phyloP scores from a whole-genome alignment of 108 stramenopile genomes.

The Schizochytrium sp. region DNA sequence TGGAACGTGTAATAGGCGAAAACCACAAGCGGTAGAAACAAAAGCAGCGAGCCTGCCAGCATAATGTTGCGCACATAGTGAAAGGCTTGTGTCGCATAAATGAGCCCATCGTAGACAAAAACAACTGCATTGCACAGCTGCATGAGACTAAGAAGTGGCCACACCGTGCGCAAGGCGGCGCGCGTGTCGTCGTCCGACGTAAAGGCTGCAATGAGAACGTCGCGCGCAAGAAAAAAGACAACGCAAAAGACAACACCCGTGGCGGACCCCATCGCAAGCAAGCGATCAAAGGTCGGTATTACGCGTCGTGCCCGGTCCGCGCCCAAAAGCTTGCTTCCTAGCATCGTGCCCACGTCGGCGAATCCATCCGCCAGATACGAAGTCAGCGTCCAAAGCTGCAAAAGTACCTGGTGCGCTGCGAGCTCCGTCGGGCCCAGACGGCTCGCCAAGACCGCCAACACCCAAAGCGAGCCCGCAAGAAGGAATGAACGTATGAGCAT shows the following conservation, averaged over 20 bases:
- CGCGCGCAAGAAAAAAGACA: not conserved
- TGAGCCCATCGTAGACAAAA: conserved; percentile 22
- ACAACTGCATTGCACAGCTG: not conserved
- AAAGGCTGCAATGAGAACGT: not conserved
- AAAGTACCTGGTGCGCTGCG: not conserved
- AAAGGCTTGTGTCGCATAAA: not conserved
- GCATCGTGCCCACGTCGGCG: conserved; percentile 13
- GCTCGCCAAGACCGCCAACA: not conserved
- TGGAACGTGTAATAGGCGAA: not conserved
- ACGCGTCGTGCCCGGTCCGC: not conserved
- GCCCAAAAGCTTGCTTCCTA: conserved; percentile 20
- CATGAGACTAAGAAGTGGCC: not conserved
- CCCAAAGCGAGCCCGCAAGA: not conserved
- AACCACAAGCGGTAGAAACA: not conserved
- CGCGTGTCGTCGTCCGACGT: not conserved
- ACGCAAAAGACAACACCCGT: not conserved
- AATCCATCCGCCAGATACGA: conserved; percentile 15
- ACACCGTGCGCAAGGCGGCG: not conserved
- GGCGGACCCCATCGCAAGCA: not conserved
- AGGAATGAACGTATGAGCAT: conserved; percentile 19
- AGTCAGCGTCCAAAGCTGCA: conserved; percentile 17
- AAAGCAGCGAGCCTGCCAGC: not conserved
- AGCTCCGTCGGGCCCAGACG: not conserved
- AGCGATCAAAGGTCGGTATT: not conserved
- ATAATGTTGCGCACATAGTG: conserved; percentile 15